These are phyloP conservation scores for Penicillium manginii DNA, from an alignment of 495 filamentous ascomycete genomes.

Conservation along the genomic window DNA sequence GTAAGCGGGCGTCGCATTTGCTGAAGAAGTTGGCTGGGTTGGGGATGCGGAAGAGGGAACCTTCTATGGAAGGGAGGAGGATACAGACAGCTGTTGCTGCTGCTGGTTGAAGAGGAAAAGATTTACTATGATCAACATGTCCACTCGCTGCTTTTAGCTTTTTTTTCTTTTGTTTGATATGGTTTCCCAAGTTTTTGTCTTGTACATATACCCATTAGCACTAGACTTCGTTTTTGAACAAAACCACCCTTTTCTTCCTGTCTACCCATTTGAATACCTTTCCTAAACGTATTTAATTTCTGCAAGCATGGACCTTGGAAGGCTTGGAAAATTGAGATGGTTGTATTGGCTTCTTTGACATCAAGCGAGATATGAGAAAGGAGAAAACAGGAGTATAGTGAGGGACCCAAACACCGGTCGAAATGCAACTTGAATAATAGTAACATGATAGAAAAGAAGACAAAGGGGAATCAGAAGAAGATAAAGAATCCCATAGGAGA, in stretches of 20 bases:
- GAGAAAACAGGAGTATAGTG: conserved; percentile 14
- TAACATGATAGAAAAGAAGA: conserved; percentile 15
- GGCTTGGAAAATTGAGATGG: background rate
- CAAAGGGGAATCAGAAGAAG: conserved; percentile 14
- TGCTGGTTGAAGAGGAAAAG: conserved; percentile 9
- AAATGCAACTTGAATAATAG: conserved; percentile 25
- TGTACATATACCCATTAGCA: conserved; percentile 3
- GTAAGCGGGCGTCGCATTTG: conserved; percentile 23
- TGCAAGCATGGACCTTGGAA: background rate
- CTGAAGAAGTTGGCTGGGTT: conserved; percentile 31
- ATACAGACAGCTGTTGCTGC: conserved; percentile 4
- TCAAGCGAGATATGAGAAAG: conserved; percentile 10
- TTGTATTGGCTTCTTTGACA: background rate
- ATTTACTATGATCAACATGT: background rate
- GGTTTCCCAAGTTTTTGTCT: background rate
- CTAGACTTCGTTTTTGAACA: background rate
- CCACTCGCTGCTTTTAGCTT: background rate
- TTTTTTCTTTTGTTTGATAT: background rate
- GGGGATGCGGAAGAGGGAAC: conserved; percentile 14
- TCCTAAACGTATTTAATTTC: background rate
- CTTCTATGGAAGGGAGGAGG: conserved; percentile 2
- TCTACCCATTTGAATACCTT: background rate
- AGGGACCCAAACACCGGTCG: conserved; percentile 27
- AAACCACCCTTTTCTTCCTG: background rate
- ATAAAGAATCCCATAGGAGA: conserved; percentile 12